phyloP scores from a whole-genome alignment of 768 basidiomycete species.

The Termitomyces sp. region DNA sequence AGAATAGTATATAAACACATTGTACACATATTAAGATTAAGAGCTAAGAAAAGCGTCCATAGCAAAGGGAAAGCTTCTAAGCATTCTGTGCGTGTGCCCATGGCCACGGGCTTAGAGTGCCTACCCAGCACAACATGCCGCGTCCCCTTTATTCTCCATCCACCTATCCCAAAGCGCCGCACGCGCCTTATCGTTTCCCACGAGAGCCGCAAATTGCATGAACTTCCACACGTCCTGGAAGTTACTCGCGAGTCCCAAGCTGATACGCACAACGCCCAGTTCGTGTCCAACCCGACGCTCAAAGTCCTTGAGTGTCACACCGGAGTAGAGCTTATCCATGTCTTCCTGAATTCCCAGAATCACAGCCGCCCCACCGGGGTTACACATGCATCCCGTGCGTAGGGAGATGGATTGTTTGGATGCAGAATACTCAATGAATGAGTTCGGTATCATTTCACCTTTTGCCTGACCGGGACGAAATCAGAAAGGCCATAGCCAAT shows the following conservation, averaged over 20 bases:
- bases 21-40: conserved; percentile 8
- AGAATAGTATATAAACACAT: too few relatives aligned
- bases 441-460: conserved; percentile 66
- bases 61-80: neutral
- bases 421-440: conserved; percentile 71
- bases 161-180: conserved; percentile 38
- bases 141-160: conserved; percentile 20
- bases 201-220: conserved; percentile 42
- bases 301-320: conserved; percentile 59
- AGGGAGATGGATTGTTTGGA: conserved; percentile 66
- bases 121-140: conserved; percentile 10
- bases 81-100: neutral
- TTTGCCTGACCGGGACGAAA: conserved; percentile 41
- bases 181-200: conserved; percentile 37
- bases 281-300: conserved; percentile 61
- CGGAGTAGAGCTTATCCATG: conserved; percentile 59
- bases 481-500: neutral
- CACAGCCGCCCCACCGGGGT: conserved; percentile 77
- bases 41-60: neutral
- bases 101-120: conserved; percentile 15
- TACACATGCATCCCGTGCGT: conserved; percentile 86
- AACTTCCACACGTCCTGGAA: conserved; percentile 72
- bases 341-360: conserved; percentile 62
- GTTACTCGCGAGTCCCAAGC: conserved; percentile 75
- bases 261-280: conserved; percentile 72